Conservation (phyloP, 176 grass and related monocot species). For the Lolium multiflorum region DNA sequence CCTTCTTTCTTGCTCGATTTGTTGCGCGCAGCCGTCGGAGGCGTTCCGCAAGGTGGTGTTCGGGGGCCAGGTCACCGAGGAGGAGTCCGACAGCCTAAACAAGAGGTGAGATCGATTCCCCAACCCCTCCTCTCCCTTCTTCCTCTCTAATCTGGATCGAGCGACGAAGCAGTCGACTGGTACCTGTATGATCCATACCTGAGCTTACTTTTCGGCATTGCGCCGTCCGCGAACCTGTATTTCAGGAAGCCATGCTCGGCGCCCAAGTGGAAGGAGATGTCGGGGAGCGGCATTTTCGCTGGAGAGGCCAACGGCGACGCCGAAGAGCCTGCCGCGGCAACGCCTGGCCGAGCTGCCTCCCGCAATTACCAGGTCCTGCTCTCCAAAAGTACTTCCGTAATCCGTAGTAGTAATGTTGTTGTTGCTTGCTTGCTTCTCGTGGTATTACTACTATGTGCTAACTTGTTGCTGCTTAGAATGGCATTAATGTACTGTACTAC, state of each 20-base stretch:
- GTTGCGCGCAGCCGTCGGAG: conserved; percentile 73
- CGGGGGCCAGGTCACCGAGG: conserved; percentile 88
- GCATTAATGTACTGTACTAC: not conserved
- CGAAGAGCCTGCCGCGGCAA: conserved; percentile 43
- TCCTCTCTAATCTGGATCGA: conserved; percentile 1
- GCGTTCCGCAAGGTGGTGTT: conserved; percentile 91
- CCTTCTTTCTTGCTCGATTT: not conserved
- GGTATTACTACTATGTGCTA: not conserved
- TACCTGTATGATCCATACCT: not conserved
- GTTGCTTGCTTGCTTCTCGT: not conserved
- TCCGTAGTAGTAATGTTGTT: not conserved
- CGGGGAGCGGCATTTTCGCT: conserved; percentile 81
- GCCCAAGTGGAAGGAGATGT: conserved; percentile 97
- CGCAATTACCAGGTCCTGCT: conserved; percentile 70
- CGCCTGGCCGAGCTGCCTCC: conserved; percentile 43
- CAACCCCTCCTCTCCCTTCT: not conserved
- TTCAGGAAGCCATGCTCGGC: conserved; percentile 86
- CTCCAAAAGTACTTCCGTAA: not conserved
- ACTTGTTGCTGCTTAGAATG: not conserved
- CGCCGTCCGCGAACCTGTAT: not conserved
- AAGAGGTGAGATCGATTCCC: conserved; percentile 60
- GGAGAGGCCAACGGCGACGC: conserved; percentile 48
- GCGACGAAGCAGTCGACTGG: not conserved
- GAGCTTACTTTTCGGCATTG: not conserved
- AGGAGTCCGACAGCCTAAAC: conserved; percentile 80